A percentile compares a stretch with the other conserved stretches of the same genome.
Evolutionary conservation across 805 yeast species (phyloP).

Genomic region (Starmerella sirachaensis): DNA sequence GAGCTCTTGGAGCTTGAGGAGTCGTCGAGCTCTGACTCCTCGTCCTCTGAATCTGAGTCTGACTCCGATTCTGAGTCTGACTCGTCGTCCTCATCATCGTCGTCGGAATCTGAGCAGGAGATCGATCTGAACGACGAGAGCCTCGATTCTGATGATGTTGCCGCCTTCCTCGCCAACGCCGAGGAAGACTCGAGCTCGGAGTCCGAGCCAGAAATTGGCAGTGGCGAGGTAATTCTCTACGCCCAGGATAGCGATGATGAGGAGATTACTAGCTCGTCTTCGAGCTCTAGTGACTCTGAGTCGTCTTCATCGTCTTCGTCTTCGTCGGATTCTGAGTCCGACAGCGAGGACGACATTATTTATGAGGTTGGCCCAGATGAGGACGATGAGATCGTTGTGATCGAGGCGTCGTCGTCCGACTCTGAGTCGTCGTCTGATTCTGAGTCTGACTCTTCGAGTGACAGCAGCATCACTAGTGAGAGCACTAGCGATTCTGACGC

Average conservation of each 20-base stretch:
- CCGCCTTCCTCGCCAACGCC: constrained; percentile 18
- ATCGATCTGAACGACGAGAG: constrained; percentile 19
- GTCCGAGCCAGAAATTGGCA: constrained; percentile 11
- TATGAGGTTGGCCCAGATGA: constrained; percentile 19
- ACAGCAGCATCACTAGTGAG: constrained; percentile 5
- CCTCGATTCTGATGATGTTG: constrained; percentile 21
- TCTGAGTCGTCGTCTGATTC: constrained; percentile 6
- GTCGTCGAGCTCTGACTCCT: constrained; percentile 6
- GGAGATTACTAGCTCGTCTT: constrained; percentile 7
- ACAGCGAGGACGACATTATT: constrained; percentile 9
- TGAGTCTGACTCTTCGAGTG: constrained; percentile 4
- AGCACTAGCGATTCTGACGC: background rate
- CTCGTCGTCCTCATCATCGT: constrained; percentile 4
- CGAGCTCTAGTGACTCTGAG: constrained; percentile 4
- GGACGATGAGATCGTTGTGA: constrained; percentile 17
- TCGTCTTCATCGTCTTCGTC: constrained; percentile 15
- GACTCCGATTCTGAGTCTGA: constrained; percentile 16
- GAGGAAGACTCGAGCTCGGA: constrained; percentile 14
- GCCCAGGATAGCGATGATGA: constrained; percentile 17
- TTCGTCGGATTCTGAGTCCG: constrained; percentile 19
- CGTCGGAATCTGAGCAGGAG: constrained; percentile 10
- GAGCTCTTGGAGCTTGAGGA: constrained; percentile 9
- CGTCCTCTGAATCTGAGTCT: constrained; percentile 6
- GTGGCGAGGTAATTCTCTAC: constrained; percentile 9
- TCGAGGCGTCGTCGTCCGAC: constrained; percentile 7